A percentile compares a stretch with the other conserved stretches of the same genome.
These are phyloP conservation scores for Penicillium argentinense DNA, from an alignment of 495 filamentous ascomycete genomes.

Conservation along the genomic window DNA sequence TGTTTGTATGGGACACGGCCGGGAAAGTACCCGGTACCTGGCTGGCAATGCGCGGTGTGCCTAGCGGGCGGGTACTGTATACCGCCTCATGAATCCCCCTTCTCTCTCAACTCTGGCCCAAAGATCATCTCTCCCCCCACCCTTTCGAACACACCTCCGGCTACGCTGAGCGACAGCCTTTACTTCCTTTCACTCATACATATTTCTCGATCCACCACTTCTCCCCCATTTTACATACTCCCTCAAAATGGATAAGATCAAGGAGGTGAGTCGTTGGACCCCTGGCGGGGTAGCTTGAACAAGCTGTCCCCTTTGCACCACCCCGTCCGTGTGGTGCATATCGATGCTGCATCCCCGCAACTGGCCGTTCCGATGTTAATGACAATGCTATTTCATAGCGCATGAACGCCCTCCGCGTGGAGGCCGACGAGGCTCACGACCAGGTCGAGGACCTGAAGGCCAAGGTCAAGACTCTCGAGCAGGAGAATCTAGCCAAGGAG, in stretches of 20 bases:
- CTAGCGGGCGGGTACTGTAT: background rate
- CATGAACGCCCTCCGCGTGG: slow-evolving; percentile 88
- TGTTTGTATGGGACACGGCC: no score
- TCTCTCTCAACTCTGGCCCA: slow-evolving; percentile 1
- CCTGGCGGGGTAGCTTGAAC: slow-evolving; percentile 47
- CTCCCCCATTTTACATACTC: slow-evolving; percentile 7
- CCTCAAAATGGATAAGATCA: slow-evolving; percentile 63
- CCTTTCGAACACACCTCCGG: slow-evolving; percentile 26
- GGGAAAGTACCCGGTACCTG: slow-evolving; percentile 14
- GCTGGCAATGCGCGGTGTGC: background rate
- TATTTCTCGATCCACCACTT: slow-evolving; percentile 20
- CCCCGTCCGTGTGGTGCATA: slow-evolving; percentile 18
- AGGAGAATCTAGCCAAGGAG: slow-evolving; percentile 94
- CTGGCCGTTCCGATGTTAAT: slow-evolving; percentile 19
- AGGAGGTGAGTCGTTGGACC: slow-evolving; percentile 59
- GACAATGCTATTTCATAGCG: slow-evolving; percentile 54
- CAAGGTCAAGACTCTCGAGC: slow-evolving; percentile 86
- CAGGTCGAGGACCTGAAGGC: slow-evolving; percentile 83
- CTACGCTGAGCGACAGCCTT: slow-evolving; percentile 48
- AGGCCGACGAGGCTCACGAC: slow-evolving; percentile 77
- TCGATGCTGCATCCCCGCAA: slow-evolving; percentile 11
- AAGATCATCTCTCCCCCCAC: slow-evolving; percentile 16
- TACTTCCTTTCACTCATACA: slow-evolving; percentile 31
- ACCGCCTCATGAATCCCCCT: background rate
- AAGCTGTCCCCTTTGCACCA: slow-evolving; percentile 24